Percentiles rank a stretch among this genome's conserved stretches.
phyloP scores from a whole-genome alignment of 441 rosid genomes.

The Erysimum cheiri region DNA sequence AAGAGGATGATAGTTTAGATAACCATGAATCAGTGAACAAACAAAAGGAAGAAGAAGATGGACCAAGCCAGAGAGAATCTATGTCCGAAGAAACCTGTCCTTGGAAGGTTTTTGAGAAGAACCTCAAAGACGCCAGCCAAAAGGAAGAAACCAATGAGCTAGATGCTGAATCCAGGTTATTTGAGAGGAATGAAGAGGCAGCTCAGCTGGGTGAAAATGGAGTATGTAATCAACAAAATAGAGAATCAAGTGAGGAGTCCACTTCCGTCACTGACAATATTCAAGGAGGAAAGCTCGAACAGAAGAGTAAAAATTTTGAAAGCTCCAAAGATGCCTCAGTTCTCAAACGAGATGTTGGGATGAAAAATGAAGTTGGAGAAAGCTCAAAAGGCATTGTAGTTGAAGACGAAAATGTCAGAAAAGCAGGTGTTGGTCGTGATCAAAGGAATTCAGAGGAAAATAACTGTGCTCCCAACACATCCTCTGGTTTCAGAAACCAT shows the following conservation, averaged over 20 bases:
- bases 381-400: conserved; percentile 38
- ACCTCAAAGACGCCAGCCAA: conserved; percentile 42
- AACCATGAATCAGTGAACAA: conserved; percentile 25
- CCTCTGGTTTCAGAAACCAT: conserved; percentile 43
- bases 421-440: conserved; percentile 34
- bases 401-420: conserved; percentile 39
- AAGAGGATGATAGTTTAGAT: conserved; percentile 46
- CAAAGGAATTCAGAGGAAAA: conserved; percentile 47
- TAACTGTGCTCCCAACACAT: conserved; percentile 30
- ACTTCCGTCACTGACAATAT: conserved; percentile 32
- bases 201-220: conserved; percentile 40
- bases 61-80: conserved; percentile 35
- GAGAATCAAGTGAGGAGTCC: conserved; percentile 35
- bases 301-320: conserved; percentile 40
- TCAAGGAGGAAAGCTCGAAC: conserved; percentile 43
- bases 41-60: conserved; percentile 38
- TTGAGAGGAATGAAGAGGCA: conserved; percentile 31
- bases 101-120: conserved; percentile 47
- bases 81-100: conserved; percentile 38
- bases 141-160: conserved; percentile 46
- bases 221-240: conserved; percentile 37
- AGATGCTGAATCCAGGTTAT: conserved; percentile 33
- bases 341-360: conserved; percentile 36
- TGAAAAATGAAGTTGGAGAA: conserved; percentile 41
- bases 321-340: conserved; percentile 43